Percentiles rank a stretch among this genome's conserved stretches.
phyloP scores from a whole-genome alignment of 495 filamentous ascomycete species.

The Penicillium parvum region DNA sequence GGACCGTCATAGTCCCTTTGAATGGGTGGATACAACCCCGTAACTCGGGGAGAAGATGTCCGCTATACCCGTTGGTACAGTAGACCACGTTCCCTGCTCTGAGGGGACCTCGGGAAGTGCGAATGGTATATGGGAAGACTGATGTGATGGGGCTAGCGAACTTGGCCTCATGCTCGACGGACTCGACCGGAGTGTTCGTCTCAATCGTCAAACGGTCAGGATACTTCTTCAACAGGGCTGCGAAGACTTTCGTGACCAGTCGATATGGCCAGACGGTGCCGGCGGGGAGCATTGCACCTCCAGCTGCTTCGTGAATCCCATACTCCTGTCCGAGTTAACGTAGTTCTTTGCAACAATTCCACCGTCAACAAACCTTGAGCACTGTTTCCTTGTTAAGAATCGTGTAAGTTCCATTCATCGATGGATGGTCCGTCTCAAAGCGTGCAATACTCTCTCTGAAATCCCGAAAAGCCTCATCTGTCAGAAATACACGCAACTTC shows the following conservation, averaged over 20 bases:
- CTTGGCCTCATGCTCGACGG: constrained; percentile 16
- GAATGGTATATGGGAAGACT: constrained; percentile 32
- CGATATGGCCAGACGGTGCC: constrained; percentile 77
- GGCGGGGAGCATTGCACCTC: constrained; percentile 42
- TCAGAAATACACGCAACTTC: constrained; percentile 31
- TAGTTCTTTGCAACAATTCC: background rate
- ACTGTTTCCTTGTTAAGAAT: constrained; percentile 20
- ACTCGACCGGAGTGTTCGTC: constrained; percentile 64
- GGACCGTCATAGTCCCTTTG: constrained; percentile 66
- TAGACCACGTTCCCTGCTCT: constrained; percentile 56
- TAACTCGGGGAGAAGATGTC: constrained; percentile 65
- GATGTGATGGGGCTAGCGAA: constrained; percentile 4
- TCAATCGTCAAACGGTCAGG: constrained; percentile 64
- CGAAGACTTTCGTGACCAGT: constrained; percentile 62
- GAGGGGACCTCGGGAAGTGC: constrained; percentile 62
- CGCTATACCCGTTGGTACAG: constrained; percentile 76
- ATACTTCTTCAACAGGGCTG: constrained; percentile 45
- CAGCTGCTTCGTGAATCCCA: constrained; percentile 41
- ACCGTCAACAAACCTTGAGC: constrained; percentile 13
- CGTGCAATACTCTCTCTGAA: constrained; percentile 23
- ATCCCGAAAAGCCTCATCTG: constrained; percentile 16
- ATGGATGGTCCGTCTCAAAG: constrained; percentile 26
- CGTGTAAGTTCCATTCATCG: constrained; percentile 25
- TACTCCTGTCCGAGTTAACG: constrained; percentile 14
- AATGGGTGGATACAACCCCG: constrained; percentile 72